Evolutionary conservation across 495 filamentous ascomycete species (phyloP), one percentile per base, ranked within the genome.

Genomic region (Neurospora hispaniola): DNA sequence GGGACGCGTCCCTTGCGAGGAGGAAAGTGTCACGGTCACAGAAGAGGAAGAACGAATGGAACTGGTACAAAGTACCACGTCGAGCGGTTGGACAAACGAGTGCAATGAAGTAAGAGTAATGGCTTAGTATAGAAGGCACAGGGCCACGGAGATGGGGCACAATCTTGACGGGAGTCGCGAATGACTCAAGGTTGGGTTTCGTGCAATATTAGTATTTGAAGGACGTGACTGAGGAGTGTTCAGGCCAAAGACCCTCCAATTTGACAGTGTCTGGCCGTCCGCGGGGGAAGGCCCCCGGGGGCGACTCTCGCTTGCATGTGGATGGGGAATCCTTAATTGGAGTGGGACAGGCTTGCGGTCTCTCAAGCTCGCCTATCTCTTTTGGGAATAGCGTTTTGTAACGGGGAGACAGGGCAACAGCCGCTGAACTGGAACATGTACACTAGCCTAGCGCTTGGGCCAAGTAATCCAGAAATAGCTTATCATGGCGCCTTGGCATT

Each of bases 51-150:
- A 90, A 90, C 85, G 88, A 90, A 81, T 80, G 89, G 79, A 89
- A 88, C 82, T 76, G 86, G 88, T 82, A 89, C 80, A 46, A 80
- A 89, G 85, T 87, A 86, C 86, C 86, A 75, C 72, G 62, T 23
- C 10, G 69, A 23, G 71, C 72, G 71, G 71, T 75, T 71, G 48
- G 42, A 62, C 23, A 62, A 35, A 62, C 54, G 70, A 41, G 23
- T 31, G 27, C 69, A 70, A 23, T 23, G 23, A 23, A 16, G 35
- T 39, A 20, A 42, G 35, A 42, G 31, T 39, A 39, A 5, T 39
- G 68, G 23, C 23, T n/a, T 38, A n/a, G 31, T 31, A 27, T 41
- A 31, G 23, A 20, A 69, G 40, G 39, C 48, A 59, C 20, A 14
- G 11, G 11, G 48, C 48, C 20, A 27, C 20, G 23, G 5, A 59